These are phyloP conservation scores for Cladobotryum protrusum DNA, from an alignment of 2,329 filamentous ascomycete genomes.

Conservation along the genomic window DNA sequence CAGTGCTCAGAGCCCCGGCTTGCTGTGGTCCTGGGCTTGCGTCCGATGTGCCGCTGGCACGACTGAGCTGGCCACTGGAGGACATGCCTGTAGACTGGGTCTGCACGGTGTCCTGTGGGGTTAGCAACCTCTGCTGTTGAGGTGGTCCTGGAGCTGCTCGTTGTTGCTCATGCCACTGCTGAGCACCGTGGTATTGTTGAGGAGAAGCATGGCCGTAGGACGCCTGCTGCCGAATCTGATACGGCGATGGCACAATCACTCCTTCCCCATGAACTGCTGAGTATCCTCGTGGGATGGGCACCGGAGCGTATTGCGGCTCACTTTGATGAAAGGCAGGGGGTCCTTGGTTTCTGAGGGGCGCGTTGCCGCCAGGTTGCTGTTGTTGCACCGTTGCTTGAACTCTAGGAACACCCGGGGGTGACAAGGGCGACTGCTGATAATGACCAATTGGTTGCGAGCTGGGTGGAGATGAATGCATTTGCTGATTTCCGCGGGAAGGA, in stretches of 20 bases:
- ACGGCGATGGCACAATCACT: conserved; percentile 22
- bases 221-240: conserved; percentile 16
- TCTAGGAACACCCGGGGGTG: background rate
- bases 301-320: conserved; percentile 31
- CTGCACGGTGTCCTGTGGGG: background rate
- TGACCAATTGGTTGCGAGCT: background rate
- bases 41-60: background rate
- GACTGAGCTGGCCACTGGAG: background rate
- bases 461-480: background rate
- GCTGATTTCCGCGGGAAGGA: too few species aligned
- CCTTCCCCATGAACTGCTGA: conserved; percentile 32
- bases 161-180: background rate
- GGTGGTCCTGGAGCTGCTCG: background rate
- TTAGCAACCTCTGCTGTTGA: background rate
- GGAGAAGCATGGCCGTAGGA: conserved; percentile 4
- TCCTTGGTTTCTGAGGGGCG: too few species aligned
- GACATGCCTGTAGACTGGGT: background rate
- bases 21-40: background rate
- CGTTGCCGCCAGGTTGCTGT: too few species aligned
- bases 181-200: conserved; percentile 12
- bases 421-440: background rate
- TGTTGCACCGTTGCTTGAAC: background rate
- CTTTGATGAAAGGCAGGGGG: background rate
- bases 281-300: conserved; percentile 34
- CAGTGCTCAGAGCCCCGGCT: background rate